Evolutionary conservation across 768 basidiomycete species (phyloP).

Genomic region (Trametes villosa): DNA sequence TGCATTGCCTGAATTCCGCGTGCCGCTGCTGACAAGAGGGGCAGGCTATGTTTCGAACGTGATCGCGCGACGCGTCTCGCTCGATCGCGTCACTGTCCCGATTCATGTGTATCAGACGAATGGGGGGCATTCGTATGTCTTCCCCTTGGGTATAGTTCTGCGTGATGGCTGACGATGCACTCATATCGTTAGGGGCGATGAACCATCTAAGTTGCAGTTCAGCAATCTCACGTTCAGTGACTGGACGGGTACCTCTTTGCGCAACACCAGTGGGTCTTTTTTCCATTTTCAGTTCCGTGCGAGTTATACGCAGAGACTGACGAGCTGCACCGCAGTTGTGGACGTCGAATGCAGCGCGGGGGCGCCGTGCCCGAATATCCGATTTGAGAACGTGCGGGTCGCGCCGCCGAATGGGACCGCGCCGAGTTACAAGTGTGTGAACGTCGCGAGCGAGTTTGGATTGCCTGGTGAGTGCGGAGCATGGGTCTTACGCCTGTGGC

Average conservation of each 20-base stretch:
- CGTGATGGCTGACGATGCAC: background rate
- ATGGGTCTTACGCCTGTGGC: too few relatives aligned
- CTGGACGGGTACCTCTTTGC: slow-evolving; percentile 49
- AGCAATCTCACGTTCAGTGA: slow-evolving; percentile 49
- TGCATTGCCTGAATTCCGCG: too few relatives aligned
- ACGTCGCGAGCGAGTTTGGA: slow-evolving; percentile 43
- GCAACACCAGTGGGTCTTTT: slow-evolving; percentile 23
- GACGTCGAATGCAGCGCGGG: slow-evolving; percentile 55
- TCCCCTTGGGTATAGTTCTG: too few relatives aligned
- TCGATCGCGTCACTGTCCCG: slow-evolving; percentile 51
- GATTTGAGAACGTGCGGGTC: slow-evolving; percentile 43
- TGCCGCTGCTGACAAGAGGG: too few relatives aligned
- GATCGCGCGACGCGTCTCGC: slow-evolving; percentile 42
- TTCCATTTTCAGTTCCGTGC: background rate
- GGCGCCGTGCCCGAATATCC: slow-evolving; percentile 49
- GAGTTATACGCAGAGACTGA: too few relatives aligned
- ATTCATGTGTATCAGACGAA: slow-evolving; percentile 58
- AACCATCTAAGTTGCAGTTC: slow-evolving; percentile 49
- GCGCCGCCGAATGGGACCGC: slow-evolving; percentile 41
- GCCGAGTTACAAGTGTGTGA: slow-evolving; percentile 49
- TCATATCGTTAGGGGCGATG: slow-evolving; percentile 16
- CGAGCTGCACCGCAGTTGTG: slow-evolving; percentile 40
- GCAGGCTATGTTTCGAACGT: slow-evolving; percentile 53
- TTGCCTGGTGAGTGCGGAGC: slow-evolving; percentile 32
- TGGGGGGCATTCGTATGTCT: slow-evolving; percentile 48